Evolutionary conservation across 202 grass and related monocot genomes (phyloP).

Genomic region (Miscanthus sacchariflorus): DNA sequence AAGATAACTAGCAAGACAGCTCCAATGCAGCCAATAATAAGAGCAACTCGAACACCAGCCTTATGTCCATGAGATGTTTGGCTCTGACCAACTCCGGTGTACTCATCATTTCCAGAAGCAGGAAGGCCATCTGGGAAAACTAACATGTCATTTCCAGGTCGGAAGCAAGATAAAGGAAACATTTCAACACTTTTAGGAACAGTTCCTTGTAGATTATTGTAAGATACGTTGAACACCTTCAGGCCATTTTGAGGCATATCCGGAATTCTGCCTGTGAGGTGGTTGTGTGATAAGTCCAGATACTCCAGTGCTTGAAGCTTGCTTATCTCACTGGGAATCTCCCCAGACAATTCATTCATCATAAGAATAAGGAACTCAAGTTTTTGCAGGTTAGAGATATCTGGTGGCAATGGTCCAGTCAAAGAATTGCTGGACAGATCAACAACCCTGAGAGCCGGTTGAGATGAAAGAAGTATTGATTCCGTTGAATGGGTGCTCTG

Average conservation of each 20-base stretch:
- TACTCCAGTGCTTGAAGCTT: slow-evolving; percentile 78
- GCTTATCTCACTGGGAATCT: slow-evolving; percentile 80
- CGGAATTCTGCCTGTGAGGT: slow-evolving; percentile 80
- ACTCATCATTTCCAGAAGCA: slow-evolving; percentile 54
- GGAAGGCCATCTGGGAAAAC: slow-evolving; percentile 78
- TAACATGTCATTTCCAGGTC: slow-evolving; percentile 85
- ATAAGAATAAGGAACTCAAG: slow-evolving; percentile 76
- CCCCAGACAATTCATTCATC: slow-evolving; percentile 84
- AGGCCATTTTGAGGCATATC: slow-evolving; percentile 79
- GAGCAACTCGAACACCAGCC: slow-evolving; percentile 69
- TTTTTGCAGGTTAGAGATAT: slow-evolving; percentile 87
- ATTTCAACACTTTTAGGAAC: slow-evolving; percentile 87
- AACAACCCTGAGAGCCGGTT: slow-evolving; percentile 71
- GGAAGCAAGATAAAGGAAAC: slow-evolving; percentile 87
- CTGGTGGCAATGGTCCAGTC: slow-evolving; percentile 71
- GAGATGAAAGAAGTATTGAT: slow-evolving; percentile 71
- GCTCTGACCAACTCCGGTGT: slow-evolving; percentile 45
- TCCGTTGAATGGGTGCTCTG: slow-evolving; percentile 78
- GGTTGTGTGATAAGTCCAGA: slow-evolving; percentile 91
- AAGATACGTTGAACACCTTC: slow-evolving; percentile 85
- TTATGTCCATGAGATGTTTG: slow-evolving; percentile 56
- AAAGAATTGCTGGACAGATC: slow-evolving; percentile 94
- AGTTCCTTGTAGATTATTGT: slow-evolving; percentile 84
- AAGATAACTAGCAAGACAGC: slow-evolving; percentile 77
- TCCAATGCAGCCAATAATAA: slow-evolving; percentile 89